Evolutionary conservation across 1,139 yeast genomes (phyloP), one percentile per base, ranked within the genome.

Genomic region (Hyphopichia khmerensis): DNA sequence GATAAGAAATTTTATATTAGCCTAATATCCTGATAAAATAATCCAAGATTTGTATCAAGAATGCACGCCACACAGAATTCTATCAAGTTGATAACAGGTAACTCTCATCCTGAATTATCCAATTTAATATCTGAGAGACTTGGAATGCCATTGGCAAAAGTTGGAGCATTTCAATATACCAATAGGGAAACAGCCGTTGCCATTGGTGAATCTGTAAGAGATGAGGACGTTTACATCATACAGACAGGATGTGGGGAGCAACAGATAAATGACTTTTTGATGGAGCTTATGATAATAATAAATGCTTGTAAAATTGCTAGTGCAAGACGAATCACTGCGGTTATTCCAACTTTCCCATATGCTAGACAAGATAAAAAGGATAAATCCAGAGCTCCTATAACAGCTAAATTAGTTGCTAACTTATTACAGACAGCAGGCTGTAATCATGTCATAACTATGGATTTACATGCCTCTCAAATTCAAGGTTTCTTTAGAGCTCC

Each of bases 311-410:
- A 87, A 60, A 88, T 93, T 3, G 99, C 98, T 3, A 84, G 95
- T 45, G 98, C 98, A 2, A 80, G 97, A 60, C 79, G 96, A 52
- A 89, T 93, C 63, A 90, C 98, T 1, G 98, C 95, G 2, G 96
- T 93, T 33, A 77, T 93, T 52, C 99, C 99, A 41, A 88, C 87
- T 64, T 93, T 91, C 69, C 98, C 98, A 3, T 93, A 93, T 60
- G 98, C 98, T 19, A 82, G 99, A 66, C 99, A 93, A 68, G 99
- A 93, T 67, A 81, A 95, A 62, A 93, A 93, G 67, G 98, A 93
- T 67, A 93, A 93, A 67, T 82, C 91, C 46, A 78, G 99, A 58
- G 99, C 99, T 9, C 98, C 98, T 40, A 93, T 93, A 55, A 91
- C 98, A 9, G 98, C 99, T 45, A 91, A 93, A 65, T 77, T 91